Conservation (phyloP, 805 yeast species). For the Wickerhamomyces queroliae region DNA sequence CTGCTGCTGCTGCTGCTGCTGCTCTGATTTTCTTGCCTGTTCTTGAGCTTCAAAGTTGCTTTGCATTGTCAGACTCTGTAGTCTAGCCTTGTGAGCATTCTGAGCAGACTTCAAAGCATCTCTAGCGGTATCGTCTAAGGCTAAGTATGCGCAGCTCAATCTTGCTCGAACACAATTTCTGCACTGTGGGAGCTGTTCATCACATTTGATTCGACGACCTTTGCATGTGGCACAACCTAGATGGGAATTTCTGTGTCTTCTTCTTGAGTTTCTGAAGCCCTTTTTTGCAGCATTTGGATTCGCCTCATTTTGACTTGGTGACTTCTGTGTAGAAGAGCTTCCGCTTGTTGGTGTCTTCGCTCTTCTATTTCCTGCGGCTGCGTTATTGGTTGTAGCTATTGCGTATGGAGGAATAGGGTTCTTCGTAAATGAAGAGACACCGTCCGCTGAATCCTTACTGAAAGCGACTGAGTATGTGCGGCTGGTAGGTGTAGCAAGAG, state of each 20-base stretch:
- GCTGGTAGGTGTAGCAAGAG: conserved; percentile 7
- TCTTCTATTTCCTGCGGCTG: conserved; percentile 12
- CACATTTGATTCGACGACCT: conserved; percentile 57
- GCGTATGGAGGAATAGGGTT: conserved; percentile 32
- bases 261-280: conserved; percentile 28
- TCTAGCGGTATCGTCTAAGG: conserved; percentile 42
- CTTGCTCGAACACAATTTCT: conserved; percentile 45
- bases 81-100: conserved; percentile 28
- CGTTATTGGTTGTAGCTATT: conserved; percentile 21
- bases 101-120: conserved; percentile 46
- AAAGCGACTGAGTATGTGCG: conserved; percentile 1
- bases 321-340: conserved; percentile 1
- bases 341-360: conserved; percentile 1
- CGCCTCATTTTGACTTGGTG: conserved; percentile 1
- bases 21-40: neutral
- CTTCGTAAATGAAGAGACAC: conserved; percentile 26
- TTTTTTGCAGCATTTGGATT: conserved; percentile 7
- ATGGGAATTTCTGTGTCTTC: conserved; percentile 65
- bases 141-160: conserved; percentile 42
- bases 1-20: neutral
- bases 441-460: conserved; percentile 17
- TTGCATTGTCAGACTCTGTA: conserved; percentile 25
- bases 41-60: neutral
- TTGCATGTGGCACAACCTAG: conserved; percentile 72
- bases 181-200: conserved; percentile 57